Evolutionary conservation across 345 rosid species (phyloP), one percentile per base, ranked within the genome.

Genomic region (Anastatica hierochuntica): DNA sequence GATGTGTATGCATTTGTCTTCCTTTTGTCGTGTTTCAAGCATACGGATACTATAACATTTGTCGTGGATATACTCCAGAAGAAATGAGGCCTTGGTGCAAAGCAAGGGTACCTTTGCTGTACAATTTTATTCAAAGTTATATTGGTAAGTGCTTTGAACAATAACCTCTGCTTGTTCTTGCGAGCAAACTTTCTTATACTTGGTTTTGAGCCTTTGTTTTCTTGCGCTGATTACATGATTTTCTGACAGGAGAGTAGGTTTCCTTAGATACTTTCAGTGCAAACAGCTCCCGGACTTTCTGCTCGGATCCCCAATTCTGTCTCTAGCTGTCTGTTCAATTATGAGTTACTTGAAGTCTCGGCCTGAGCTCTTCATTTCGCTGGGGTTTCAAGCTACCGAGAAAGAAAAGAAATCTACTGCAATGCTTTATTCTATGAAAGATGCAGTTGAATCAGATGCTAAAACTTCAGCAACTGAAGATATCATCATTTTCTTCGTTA

Each of bases 211-310:
- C 18, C 43, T 37, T 26, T 19, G n/a, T n/a, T n/a, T 12, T 11
- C 19, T 58, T 20, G 54, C 58, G 42, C n/a, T 1, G n/a, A n/a
- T n/a, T n/a, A 37, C 56, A 16, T 34, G 21, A 64, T 58, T 26
- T n/a, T 17, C n/a, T 65, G 50, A 57, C 66, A 92, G 98, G 94
- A 81, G 88, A 64, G 94, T 81, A 53, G 98, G 98, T 19, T 88
- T 92, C 79, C 74, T 92, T 75, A 83, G 53, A 49, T 88, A 84
- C 71, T 92, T 92, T 72, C 81, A 78, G 43, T 58, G 79, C 5
- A 88, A 85, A 62, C 96, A 88, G 72, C 56, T 92, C 69, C 98
- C 98, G 43, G 88, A 88, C 72, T 92, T 92, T 81, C 80, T 92
- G 14, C 88, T 88, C 19, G 98, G 95, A 62, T 83, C 98, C 24